Percentiles rank a stretch among this genome's conserved stretches.
Conservation (phyloP, 345 rosid species). For the Limnanthes douglasii region DNA sequence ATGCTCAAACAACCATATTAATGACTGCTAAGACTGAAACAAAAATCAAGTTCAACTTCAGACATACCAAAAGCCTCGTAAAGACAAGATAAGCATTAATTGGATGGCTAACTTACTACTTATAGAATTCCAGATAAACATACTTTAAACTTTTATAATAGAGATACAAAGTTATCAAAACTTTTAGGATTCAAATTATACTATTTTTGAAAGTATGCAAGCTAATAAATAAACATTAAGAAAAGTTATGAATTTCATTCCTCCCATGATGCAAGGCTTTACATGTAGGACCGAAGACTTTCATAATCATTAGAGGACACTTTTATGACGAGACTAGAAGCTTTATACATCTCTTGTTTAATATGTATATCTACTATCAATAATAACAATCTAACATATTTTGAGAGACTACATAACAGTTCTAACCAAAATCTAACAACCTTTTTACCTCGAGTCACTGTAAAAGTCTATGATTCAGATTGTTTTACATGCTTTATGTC, state of each 20-base stretch:
- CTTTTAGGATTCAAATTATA: background rate
- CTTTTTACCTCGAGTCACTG: slow-evolving; percentile 23
- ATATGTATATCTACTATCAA: slow-evolving; percentile 14
- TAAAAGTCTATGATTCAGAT: slow-evolving; percentile 8
- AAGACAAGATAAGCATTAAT: background rate
- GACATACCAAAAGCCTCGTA: too few relatives aligned
- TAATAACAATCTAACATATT: slow-evolving; percentile 1
- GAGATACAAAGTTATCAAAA: too few relatives aligned
- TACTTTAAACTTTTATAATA: background rate
- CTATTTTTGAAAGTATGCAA: background rate
- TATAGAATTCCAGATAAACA: too few relatives aligned
- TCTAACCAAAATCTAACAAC: slow-evolving; percentile 4
- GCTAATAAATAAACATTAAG: background rate
- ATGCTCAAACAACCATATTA: too few relatives aligned
- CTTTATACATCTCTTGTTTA: slow-evolving; percentile 10
- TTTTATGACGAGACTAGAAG: slow-evolving; percentile 14
- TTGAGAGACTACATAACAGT: background rate
- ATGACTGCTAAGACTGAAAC: too few relatives aligned
- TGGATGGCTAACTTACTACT: too few relatives aligned
- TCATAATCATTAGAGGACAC: slow-evolving; percentile 42
- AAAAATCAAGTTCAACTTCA: too few relatives aligned
- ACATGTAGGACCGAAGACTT: slow-evolving; percentile 58
- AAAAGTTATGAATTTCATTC: slow-evolving; percentile 17
- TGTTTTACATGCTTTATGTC: slow-evolving; percentile 8
- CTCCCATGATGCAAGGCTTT: slow-evolving; percentile 78